Base-by-base conservation (phyloP, 345 rosid species). In the Sisymbrium altissimum region DNA sequence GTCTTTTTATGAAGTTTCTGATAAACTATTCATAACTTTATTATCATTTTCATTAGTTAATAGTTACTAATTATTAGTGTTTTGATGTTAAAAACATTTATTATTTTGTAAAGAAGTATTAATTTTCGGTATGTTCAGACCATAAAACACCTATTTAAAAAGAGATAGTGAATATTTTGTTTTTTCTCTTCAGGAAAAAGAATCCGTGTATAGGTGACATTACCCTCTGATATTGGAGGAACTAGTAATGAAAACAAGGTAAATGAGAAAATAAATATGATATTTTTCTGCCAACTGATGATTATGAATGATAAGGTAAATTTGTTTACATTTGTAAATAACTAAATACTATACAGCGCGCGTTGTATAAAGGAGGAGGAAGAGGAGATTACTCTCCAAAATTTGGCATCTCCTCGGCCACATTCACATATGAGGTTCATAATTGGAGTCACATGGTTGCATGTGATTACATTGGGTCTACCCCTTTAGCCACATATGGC, bases 381-480 rank as follows among this genome's bases (percentile, higher is more conserved):
- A 21, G 9, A 29, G 8, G 10, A 57, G 49, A 73, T 55, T 30
- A 55, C 54, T 33, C 46, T 64, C 21, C 1, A 57, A 74, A 59
- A 49, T 21, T 13, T 75, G 79, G 79, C 73, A 61, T 12, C 39
- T 50, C 69, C 39, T 68, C 52, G 64, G 55, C 64, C 73, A 68
- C 79, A 75, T 49, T 68, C 55, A 75, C 63, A 68, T 75, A 68
- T 75, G 79, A 75, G 79, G 79, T 68, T 62, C 38, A 75, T 75
- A 75, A 75, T 75, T 68, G 57, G 64, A 75, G 74, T 75, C 79
- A 75, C 79, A 75, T 75, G 74, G 68, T 68, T 75, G 79, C 79
- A 75, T 75, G 79, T 75, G 79, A 61, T 61, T 27, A 75, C 58
- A 33, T 68, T 75, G 79, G 74, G 79, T 75, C 65, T 75, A 75